phyloP scores from a whole-genome alignment of 306 rosid species.

The Trifolium subterraneum region DNA sequence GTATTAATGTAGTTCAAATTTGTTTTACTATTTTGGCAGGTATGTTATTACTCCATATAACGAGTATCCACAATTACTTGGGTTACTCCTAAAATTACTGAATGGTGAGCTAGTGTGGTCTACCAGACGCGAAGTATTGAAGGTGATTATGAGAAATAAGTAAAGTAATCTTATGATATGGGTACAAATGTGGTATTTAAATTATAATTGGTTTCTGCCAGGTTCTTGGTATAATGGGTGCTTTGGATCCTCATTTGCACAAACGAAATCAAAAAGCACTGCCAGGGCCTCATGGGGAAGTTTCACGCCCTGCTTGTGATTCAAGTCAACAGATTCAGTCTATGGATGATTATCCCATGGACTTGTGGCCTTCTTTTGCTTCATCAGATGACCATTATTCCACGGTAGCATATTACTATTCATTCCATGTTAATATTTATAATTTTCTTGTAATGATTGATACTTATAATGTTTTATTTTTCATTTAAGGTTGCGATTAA shows the following conservation, averaged over 20 bases:
- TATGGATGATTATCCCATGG: constrained; percentile 83
- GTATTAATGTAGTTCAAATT: constrained; percentile 21
- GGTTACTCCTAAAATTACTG: constrained; percentile 85
- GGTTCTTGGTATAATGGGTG: constrained; percentile 99
- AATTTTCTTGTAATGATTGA: constrained; percentile 28
- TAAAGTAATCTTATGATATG: constrained; percentile 36
- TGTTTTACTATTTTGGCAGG: constrained; percentile 51
- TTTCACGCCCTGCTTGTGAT: constrained; percentile 78
- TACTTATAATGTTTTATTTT: constrained; percentile 19
- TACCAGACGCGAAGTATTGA: constrained; percentile 94
- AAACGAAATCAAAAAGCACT: constrained; percentile 78
- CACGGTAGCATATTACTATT: constrained; percentile 62
- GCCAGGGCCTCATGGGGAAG: constrained; percentile 91
- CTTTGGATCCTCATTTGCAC: constrained; percentile 94
- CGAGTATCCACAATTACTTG: constrained; percentile 87
- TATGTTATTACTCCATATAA: constrained; percentile 96
- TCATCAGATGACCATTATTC: constrained; percentile 94
- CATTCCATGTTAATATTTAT: constrained; percentile 21
- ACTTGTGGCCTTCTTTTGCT: constrained; percentile 96
- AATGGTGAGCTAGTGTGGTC: constrained; percentile 98
- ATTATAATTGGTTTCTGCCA: constrained; percentile 44
- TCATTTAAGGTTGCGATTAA: constrained; percentile 87
- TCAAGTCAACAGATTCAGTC: constrained; percentile 91
- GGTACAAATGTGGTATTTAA: constrained; percentile 3
- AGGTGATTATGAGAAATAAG: constrained; percentile 59